These are phyloP conservation scores for Globisporangium rhizosaccharum DNA, from an alignment of 352 stramenopile species.

Conservation along the genomic window DNA sequence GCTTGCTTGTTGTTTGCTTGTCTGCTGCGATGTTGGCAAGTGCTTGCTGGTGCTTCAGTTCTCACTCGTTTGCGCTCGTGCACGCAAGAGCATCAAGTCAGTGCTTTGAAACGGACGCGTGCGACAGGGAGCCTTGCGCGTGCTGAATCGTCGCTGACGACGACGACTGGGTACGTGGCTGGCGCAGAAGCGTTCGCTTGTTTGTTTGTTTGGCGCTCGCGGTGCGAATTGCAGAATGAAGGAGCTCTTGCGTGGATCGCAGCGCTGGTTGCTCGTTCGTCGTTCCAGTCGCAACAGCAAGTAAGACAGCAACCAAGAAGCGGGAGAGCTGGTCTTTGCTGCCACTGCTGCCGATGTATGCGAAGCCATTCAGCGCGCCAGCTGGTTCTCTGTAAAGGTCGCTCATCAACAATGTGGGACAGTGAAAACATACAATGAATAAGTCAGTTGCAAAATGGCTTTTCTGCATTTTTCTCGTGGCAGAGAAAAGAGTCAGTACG, in stretches of 20 bases:
- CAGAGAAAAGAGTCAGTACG: no score
- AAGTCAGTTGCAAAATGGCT: no score
- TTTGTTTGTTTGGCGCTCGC: no score
- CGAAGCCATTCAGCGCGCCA: background rate
- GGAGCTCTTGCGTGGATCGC: no score
- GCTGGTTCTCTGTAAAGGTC: background rate
- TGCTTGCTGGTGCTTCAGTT: background rate
- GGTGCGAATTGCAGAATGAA: no score
- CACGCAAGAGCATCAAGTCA: no score
- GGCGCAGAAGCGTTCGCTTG: background rate
- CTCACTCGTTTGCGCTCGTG: background rate
- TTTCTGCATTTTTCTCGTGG: no score
- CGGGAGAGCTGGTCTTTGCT: background rate
- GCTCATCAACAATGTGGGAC: background rate
- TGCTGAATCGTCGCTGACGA: background rate
- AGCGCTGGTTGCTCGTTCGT: background rate
- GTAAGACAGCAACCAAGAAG: no score
- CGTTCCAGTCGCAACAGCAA: no score
- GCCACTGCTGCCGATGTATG: background rate
- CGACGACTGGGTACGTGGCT: background rate
- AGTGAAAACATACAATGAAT: no score
- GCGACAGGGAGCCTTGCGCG: background rate
- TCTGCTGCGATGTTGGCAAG: background rate
- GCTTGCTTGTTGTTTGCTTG: conserved; percentile 1
- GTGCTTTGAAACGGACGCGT: background rate